Evolutionary conservation across 805 yeast species (phyloP).

Genomic region (Candida xiaguanensis): DNA sequence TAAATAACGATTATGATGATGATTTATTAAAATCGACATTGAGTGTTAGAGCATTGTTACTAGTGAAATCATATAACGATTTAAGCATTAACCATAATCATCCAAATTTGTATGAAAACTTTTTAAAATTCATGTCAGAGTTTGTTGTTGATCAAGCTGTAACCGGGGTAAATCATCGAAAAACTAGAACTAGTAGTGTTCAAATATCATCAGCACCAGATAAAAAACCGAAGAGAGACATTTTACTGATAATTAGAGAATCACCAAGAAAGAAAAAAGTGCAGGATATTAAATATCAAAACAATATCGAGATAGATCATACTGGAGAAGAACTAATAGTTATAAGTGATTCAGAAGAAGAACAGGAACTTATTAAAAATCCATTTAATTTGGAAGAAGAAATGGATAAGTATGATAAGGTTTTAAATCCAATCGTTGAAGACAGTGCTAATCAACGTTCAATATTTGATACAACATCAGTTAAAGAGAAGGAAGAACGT

Average conservation of each 20-base stretch:
- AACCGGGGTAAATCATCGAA: not conserved
- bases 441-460: not conserved
- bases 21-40: conserved; percentile 18
- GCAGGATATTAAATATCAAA: not conserved
- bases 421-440: not conserved
- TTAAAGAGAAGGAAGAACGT: conserved; percentile 1
- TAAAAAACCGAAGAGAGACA: conserved; percentile 1
- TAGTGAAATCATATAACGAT: conserved; percentile 3
- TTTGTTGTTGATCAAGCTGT: conserved; percentile 4
- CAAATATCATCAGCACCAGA: not conserved
- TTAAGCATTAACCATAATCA: not conserved
- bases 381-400: conserved; percentile 16
- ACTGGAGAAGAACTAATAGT: conserved; percentile 2
- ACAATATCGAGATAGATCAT: not conserved
- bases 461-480: not conserved
- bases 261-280: conserved; percentile 6
- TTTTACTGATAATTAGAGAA: conserved; percentile 4
- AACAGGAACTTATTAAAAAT: not conserved
- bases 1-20: conserved; percentile 17
- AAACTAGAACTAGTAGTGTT: not conserved
- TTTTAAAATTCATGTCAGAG: conserved; percentile 1
- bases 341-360: conserved; percentile 6
- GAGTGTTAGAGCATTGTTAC: conserved; percentile 13
- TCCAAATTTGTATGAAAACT: conserved; percentile 1
- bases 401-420: conserved; percentile 13